phyloP scores from a whole-genome alignment of 495 filamentous ascomycete species.

The Cercophora samala region DNA sequence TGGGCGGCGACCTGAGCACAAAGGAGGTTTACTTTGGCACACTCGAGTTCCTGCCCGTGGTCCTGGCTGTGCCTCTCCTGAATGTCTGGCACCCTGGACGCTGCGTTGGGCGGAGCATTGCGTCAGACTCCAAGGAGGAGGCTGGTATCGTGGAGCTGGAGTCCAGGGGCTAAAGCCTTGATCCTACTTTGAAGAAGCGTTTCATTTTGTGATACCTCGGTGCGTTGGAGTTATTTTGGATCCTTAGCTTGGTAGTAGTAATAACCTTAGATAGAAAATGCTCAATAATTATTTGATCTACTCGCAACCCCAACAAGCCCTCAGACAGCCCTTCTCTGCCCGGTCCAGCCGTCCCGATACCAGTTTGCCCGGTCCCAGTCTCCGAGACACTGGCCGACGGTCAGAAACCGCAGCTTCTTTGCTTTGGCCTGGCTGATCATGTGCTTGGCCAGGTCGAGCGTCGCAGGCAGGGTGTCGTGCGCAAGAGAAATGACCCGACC shows the following conservation, averaged over 20 bases:
- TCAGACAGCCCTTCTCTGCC: background rate
- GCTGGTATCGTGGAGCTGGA: conserved; percentile 1
- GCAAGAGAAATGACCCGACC: background rate
- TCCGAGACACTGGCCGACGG: background rate
- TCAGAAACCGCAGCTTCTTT: background rate
- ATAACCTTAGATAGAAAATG: no score
- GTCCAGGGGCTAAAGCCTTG: background rate
- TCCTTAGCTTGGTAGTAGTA: background rate
- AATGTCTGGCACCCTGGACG: conserved; percentile 49
- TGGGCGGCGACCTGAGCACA: conserved; percentile 41
- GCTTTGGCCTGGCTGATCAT: background rate
- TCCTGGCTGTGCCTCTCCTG: conserved; percentile 44
- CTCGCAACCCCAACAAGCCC: no score
- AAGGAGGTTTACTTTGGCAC: conserved; percentile 52
- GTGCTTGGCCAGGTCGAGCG: background rate
- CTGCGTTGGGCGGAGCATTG: conserved; percentile 30
- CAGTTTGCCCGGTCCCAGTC: background rate
- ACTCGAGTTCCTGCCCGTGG: conserved; percentile 53
- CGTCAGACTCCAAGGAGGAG: background rate
- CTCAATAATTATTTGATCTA: no score
- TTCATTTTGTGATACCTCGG: background rate
- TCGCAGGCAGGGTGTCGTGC: background rate
- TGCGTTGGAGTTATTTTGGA: background rate
- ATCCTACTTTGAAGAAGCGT: background rate
- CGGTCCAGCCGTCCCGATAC: background rate